These are phyloP conservation scores for Schrenkiella parvula DNA, from an alignment of 345 rosid species.

Conservation along the genomic window DNA sequence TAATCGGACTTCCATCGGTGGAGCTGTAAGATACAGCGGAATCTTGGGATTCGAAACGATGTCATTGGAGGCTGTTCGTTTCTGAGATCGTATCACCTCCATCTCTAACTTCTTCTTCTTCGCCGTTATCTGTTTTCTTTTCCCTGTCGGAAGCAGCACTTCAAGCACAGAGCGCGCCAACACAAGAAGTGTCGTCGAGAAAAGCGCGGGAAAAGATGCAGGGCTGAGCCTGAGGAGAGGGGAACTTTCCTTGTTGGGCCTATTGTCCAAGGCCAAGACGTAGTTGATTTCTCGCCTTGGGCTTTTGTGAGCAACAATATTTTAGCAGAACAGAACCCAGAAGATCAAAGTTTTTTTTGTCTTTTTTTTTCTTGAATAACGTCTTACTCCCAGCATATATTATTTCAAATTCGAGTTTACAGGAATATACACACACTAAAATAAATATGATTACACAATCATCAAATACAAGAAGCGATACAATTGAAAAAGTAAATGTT, in stretches of 20 bases:
- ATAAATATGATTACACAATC: background rate
- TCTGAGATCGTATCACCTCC: slow-evolving; percentile 48
- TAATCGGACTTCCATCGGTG: slow-evolving; percentile 78
- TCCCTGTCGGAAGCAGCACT: background rate
- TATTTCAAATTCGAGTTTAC: background rate
- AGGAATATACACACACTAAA: background rate
- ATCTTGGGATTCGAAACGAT: slow-evolving; percentile 38
- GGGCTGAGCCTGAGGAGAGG: slow-evolving; percentile 2
- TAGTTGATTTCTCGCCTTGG: too few species aligned
- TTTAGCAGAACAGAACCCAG: too few species aligned
- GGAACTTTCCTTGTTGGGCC: slow-evolving; percentile 10
- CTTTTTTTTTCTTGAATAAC: too few species aligned
- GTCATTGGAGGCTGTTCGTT: slow-evolving; percentile 20
- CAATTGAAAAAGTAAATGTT: too few species aligned
- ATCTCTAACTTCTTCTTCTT: slow-evolving; percentile 22
- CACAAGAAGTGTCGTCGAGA: background rate
- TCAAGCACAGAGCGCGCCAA: slow-evolving; percentile 39
- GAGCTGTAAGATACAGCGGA: slow-evolving; percentile 76
- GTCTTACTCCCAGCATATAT: too few species aligned
- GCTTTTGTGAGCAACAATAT: background rate
- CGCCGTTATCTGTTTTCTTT: background rate
- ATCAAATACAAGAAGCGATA: background rate
- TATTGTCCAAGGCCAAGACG: too few species aligned
- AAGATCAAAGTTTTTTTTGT: too few species aligned
- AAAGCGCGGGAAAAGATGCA: slow-evolving; percentile 29